Conservation (phyloP, 2,329 filamentous ascomycete species). For the Rhinocladiella similis region DNA sequence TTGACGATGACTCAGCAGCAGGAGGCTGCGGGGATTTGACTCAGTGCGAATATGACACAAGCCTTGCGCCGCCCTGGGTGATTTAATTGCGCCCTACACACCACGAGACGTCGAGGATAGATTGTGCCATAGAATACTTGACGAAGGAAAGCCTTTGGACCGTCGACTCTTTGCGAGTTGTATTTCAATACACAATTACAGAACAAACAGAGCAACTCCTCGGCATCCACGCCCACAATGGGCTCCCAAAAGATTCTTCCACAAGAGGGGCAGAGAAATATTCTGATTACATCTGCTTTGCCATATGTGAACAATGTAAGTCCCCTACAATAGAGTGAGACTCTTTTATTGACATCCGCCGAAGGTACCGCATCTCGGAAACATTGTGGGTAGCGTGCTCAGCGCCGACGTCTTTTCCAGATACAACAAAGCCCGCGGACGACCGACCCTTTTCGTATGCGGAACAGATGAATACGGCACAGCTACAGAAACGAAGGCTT, state of each 20-base stretch:
- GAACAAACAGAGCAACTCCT: no score
- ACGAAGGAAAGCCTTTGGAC: no score
- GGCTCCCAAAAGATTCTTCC: conserved; percentile 55
- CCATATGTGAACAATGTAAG: conserved; percentile 74
- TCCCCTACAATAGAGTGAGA: not conserved
- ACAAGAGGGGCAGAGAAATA: conserved; percentile 74
- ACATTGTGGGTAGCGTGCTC: conserved; percentile 83
- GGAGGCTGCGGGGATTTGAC: conserved; percentile 5
- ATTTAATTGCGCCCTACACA: not conserved
- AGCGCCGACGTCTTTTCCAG: conserved; percentile 80
- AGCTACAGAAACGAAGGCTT: conserved; percentile 90
- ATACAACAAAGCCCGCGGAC: conserved; percentile 76
- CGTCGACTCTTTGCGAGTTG: not conserved
- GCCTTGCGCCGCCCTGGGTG: not conserved
- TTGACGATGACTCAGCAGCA: not conserved
- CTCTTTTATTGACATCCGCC: conserved; percentile 43
- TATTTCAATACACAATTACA: no score
- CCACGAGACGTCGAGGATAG: not conserved
- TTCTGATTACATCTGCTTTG: conserved; percentile 87
- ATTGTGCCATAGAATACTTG: not conserved
- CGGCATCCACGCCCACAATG: conserved; percentile 22
- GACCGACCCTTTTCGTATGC: conserved; percentile 81
- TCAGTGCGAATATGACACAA: conserved; percentile 3
- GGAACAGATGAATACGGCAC: conserved; percentile 95
- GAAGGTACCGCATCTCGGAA: conserved; percentile 80